phyloP scores from a whole-genome alignment of 176 grass and related monocot genomes.

The Tuctoria greenei region DNA sequence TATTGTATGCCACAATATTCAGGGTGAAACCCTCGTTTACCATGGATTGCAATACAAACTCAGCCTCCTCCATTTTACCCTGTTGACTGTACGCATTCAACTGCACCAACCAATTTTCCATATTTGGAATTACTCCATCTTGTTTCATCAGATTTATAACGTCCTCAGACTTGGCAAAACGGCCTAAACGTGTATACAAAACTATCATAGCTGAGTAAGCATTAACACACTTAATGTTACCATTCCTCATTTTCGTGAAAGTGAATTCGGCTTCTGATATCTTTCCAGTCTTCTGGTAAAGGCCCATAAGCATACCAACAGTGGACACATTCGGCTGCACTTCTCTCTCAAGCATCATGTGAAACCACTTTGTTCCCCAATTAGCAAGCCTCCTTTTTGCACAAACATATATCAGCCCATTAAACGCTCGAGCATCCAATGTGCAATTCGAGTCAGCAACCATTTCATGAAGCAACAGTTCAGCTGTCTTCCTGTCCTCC shows the following conservation, averaged over 20 bases:
- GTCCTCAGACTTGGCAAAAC: constrained; percentile 71
- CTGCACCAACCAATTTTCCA: constrained; percentile 84
- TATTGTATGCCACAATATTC: constrained; percentile 90
- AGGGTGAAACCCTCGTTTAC: constrained; percentile 42
- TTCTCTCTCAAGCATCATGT: constrained; percentile 59
- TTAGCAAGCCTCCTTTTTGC: constrained; percentile 67
- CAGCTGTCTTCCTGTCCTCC: constrained; percentile 75
- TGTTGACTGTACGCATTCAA: constrained; percentile 83
- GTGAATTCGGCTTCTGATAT: constrained; percentile 62
- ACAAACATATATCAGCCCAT: constrained; percentile 82
- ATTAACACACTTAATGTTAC: constrained; percentile 56
- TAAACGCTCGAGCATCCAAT: constrained; percentile 64
- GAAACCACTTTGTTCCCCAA: constrained; percentile 87
- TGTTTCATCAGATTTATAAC: constrained; percentile 56
- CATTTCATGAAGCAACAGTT: constrained; percentile 68
- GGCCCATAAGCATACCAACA: constrained; percentile 84
- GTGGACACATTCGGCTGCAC: constrained; percentile 72
- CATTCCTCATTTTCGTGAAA: constrained; percentile 67
- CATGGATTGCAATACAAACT: constrained; percentile 55
- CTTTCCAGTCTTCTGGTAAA: constrained; percentile 76
- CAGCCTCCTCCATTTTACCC: constrained; percentile 75
- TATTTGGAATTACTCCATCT: constrained; percentile 64
- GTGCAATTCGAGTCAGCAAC: constrained; percentile 47
- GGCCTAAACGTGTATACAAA: constrained; percentile 63
- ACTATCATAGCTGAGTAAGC: constrained; percentile 85